Percentiles rank a stretch among this genome's conserved stretches.
phyloP scores from a whole-genome alignment of 352 stramenopile genomes.

The Halophytophthora polymorphica region DNA sequence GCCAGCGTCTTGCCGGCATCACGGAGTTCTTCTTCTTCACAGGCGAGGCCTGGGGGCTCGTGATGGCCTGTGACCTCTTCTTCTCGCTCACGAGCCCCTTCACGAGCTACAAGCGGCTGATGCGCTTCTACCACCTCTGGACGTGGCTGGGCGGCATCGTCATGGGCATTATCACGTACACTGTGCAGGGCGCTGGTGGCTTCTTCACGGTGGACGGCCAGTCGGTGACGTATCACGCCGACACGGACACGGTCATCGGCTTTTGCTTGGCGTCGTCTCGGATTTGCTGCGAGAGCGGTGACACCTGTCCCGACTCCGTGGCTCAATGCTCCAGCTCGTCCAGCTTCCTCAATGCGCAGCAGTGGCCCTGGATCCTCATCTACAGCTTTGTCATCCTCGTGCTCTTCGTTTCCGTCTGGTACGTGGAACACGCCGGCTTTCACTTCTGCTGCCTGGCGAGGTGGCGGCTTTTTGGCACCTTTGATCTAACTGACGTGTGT shows the following conservation, averaged over 20 bases:
- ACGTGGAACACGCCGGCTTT: too few species aligned
- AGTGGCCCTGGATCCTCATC: constrained; percentile 88
- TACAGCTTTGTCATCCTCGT: constrained; percentile 85
- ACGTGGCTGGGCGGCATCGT: constrained; percentile 79
- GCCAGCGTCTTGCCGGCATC: constrained; percentile 68
- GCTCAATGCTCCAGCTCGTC: constrained; percentile 39
- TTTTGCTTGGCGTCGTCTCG: constrained; percentile 84
- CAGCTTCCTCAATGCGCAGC: constrained; percentile 76
- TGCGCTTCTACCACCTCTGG: constrained; percentile 88
- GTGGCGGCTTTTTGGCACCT: too few species aligned
- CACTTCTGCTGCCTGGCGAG: too few species aligned
- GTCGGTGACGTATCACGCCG: constrained; percentile 71
- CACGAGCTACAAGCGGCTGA: constrained; percentile 88
- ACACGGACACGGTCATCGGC: constrained; percentile 64
- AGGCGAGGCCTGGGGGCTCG: constrained; percentile 80
- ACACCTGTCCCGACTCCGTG: constrained; percentile 40
- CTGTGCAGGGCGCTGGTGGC: constrained; percentile 58
- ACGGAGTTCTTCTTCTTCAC: constrained; percentile 91
- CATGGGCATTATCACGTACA: constrained; percentile 77
- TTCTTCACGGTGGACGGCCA: constrained; percentile 86
- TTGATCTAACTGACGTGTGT: background rate
- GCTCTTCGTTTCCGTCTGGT: constrained; percentile 80
- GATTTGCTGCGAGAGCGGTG: constrained; percentile 62
- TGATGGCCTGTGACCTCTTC: constrained; percentile 88
- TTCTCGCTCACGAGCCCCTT: constrained; percentile 87